A percentile compares a stretch with the other conserved stretches of the same genome.
Evolutionary conservation across 768 basidiomycete species (phyloP).

Genomic region (Ramaria rubella): DNA sequence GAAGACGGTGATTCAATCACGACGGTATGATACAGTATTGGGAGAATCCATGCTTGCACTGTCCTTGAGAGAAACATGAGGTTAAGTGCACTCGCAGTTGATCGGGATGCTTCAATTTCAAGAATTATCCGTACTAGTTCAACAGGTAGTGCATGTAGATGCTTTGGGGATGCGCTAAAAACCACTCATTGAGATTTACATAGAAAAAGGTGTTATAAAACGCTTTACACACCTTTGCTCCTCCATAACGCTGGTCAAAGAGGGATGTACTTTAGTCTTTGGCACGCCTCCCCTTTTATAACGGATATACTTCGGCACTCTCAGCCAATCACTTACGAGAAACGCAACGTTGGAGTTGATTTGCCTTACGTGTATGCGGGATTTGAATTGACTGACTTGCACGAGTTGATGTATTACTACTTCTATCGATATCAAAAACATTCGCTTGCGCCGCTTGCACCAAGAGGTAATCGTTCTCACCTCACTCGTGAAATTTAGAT

Average conservation of each 20-base stretch:
- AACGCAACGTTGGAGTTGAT: background rate
- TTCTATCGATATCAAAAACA: too few species aligned
- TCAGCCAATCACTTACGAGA: background rate
- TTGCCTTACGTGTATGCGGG: too few species aligned
- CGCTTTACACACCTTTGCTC: background rate
- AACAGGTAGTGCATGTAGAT: slow-evolving; percentile 6
- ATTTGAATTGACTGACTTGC: background rate
- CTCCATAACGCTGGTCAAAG: background rate
- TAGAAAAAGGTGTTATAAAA: background rate
- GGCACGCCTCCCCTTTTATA: background rate
- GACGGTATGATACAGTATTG: background rate
- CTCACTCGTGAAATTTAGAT: too few species aligned
- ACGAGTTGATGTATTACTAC: too few species aligned
- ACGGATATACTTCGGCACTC: background rate
- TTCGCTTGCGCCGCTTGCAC: too few species aligned
- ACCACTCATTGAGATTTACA: background rate
- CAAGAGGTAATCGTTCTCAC: too few species aligned
- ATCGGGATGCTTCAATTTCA: slow-evolving; percentile 4
- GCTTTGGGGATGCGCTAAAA: background rate
- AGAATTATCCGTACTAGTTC: slow-evolving; percentile 9
- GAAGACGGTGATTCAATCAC: background rate
- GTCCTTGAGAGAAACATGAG: slow-evolving; percentile 4
- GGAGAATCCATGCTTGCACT: slow-evolving; percentile 3
- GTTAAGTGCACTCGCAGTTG: background rate
- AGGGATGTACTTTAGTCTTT: too few species aligned